A percentile compares a stretch with the other conserved stretches of the same genome.
Conservation (phyloP, 2,329 filamentous ascomycete species). For the Phoma sp. region DNA sequence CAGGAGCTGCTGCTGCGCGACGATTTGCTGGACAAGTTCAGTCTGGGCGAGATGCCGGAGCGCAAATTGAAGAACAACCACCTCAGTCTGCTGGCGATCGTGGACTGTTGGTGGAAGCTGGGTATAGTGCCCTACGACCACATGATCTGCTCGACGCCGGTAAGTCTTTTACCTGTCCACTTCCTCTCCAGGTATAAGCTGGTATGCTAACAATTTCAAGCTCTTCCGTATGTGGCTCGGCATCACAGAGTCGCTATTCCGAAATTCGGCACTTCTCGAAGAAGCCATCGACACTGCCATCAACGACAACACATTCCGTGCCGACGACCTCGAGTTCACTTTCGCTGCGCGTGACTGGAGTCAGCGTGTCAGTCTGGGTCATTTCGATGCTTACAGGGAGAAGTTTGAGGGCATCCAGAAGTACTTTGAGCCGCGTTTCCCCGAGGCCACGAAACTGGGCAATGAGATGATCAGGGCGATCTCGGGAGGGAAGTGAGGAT, state of each 20-base stretch:
- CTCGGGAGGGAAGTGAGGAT: constrained; percentile 72
- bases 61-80: constrained; percentile 87
- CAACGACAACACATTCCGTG: constrained; percentile 89
- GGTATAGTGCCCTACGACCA: constrained; percentile 97
- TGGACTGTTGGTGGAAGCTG: constrained; percentile 96
- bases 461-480: constrained; percentile 99
- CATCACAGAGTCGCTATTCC: constrained; percentile 95
- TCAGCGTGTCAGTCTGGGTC: constrained; percentile 86
- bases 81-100: constrained; percentile 90
- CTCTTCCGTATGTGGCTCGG: constrained; percentile 96
- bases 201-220: constrained; percentile 14
- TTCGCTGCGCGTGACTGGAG: constrained; percentile 97
- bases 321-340: constrained; percentile 95
- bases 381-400: constrained; percentile 92
- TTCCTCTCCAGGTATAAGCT: background rate
- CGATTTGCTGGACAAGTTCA: constrained; percentile 86
- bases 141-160: constrained; percentile 98
- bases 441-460: constrained; percentile 83
- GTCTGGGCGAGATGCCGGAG: constrained; percentile 72
- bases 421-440: constrained; percentile 91
- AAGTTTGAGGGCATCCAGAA: constrained; percentile 87
- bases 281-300: constrained; percentile 86
- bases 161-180: constrained; percentile 48
- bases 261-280: constrained; percentile 78
- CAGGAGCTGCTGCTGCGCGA: constrained; percentile 76